Percentiles rank a stretch among this genome's conserved stretches.
These are phyloP conservation scores for Knoxdaviesia capensis DNA, from an alignment of 2,329 filamentous ascomycete genomes.

Conservation along the genomic window DNA sequence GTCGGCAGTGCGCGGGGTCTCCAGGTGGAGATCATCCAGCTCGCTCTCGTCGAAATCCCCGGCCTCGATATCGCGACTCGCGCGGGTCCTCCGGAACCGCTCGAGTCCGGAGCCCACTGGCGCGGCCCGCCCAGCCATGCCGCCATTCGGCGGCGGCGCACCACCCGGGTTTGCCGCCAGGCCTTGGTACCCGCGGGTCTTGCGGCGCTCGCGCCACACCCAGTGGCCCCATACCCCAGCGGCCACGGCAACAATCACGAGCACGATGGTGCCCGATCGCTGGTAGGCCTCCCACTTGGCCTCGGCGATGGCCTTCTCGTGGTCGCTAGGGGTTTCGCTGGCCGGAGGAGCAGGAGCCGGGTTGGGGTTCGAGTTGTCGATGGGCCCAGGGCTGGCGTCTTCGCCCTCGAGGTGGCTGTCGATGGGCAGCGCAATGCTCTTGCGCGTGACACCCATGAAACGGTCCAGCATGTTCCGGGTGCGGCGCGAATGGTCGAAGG, in stretches of 20 bases:
- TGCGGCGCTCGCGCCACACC: constrained; percentile 41
- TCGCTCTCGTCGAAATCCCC: constrained; percentile 47
- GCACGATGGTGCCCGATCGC: constrained; percentile 66
- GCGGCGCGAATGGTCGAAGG: constrained; percentile 74
- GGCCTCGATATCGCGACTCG: constrained; percentile 35
- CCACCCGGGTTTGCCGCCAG: constrained; percentile 18
- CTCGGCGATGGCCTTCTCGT: constrained; percentile 53
- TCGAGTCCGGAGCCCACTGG: constrained; percentile 17
- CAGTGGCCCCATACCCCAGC: constrained; percentile 57
- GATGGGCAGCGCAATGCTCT: constrained; percentile 56
- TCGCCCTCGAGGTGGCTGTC: constrained; percentile 75
- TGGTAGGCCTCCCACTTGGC: constrained; percentile 82
- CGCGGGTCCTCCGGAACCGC: constrained; percentile 24
- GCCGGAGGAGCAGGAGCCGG: constrained; percentile 26
- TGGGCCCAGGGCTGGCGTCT: constrained; percentile 56
- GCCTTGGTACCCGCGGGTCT: constrained; percentile 31
- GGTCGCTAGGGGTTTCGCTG: constrained; percentile 35
- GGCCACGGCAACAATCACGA: constrained; percentile 61
- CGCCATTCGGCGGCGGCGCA: constrained; percentile 9
- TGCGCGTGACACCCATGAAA: constrained; percentile 86
- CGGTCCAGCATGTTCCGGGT: constrained; percentile 93
- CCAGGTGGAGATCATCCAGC: constrained; percentile 37
- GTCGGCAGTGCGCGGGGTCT: constrained; percentile 21
- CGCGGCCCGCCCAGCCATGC: constrained; percentile 6
- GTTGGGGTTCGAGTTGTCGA: constrained; percentile 30